Conservation (phyloP, 2,329 filamentous ascomycete genomes). For the Talaromyces sp. region DNA sequence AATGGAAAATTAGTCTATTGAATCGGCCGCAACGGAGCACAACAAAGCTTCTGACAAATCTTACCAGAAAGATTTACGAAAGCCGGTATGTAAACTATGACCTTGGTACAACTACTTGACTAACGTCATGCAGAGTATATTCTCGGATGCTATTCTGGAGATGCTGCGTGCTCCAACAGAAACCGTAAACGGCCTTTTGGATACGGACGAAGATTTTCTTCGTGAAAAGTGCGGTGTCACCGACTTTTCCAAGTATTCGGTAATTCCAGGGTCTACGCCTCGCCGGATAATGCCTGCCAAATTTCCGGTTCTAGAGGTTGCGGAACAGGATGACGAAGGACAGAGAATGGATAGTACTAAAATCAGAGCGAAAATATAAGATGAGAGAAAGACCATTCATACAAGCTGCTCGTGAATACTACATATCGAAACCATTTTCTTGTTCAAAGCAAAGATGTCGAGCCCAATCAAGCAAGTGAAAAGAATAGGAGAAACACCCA, state of each 20-base stretch:
- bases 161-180: constrained; percentile 65
- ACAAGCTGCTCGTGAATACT: neutral
- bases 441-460: too few species aligned
- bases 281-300: constrained; percentile 75
- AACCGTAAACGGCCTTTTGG: constrained; percentile 70
- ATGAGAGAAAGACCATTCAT: neutral
- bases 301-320: constrained; percentile 71
- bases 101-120: neutral
- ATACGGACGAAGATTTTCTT: constrained; percentile 81
- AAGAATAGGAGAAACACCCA: too few species aligned
- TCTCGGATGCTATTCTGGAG: constrained; percentile 75
- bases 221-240: constrained; percentile 63
- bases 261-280: constrained; percentile 66
- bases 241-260: constrained; percentile 73
- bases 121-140: constrained; percentile 58
- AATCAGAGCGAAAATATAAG: constrained; percentile 2
- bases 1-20: constrained; percentile 57
- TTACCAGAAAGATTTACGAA: constrained; percentile 64
- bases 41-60: constrained; percentile 51
- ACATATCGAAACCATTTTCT: neutral
- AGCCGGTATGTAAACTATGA: constrained; percentile 47
- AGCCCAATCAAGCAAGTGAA: too few species aligned
- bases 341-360: constrained; percentile 67
- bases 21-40: constrained; percentile 71
- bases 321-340: constrained; percentile 80